These are phyloP conservation scores for Saccharomycopsis microspora DNA, from an alignment of 805 yeast species.

Conservation along the genomic window DNA sequence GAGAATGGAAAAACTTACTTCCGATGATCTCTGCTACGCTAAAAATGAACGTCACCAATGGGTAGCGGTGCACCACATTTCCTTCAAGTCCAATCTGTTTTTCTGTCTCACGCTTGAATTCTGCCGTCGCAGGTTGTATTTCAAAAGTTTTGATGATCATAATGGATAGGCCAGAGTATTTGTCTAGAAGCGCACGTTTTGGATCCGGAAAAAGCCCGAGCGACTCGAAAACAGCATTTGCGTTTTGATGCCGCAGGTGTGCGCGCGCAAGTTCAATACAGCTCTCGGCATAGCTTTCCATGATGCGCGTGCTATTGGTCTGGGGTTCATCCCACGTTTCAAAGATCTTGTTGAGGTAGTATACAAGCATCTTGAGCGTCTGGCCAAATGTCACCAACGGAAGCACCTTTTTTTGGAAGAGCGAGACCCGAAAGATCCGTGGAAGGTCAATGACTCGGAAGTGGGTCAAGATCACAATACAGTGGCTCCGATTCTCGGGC, in stretches of 20 bases:
- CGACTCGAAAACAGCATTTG: not conserved
- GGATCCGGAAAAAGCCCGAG: too few species aligned
- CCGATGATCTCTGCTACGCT: slow-evolving; percentile 6
- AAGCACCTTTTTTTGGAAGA: slow-evolving; percentile 1
- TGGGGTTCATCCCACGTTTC: not conserved
- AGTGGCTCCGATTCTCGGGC: not conserved
- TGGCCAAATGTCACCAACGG: slow-evolving; percentile 5
- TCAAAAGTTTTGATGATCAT: slow-evolving; percentile 1
- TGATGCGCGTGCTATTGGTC: too few species aligned
- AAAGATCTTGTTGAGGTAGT: not conserved
- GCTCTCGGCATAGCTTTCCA: too few species aligned
- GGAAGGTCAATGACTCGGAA: not conserved
- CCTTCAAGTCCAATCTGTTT: slow-evolving; percentile 9
- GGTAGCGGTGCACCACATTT: slow-evolving; percentile 1
- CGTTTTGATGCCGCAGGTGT: slow-evolving; percentile 1
- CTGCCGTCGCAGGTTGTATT: not conserved
- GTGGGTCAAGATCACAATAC: not conserved
- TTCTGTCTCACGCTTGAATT: not conserved
- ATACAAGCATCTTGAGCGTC: not conserved
- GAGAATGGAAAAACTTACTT: slow-evolving; percentile 3
- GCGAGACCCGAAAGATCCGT: not conserved
- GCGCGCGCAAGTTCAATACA: too few species aligned
- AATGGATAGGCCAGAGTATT: not conserved
- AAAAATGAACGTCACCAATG: slow-evolving; percentile 7
- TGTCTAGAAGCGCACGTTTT: not conserved